Percentiles rank a stretch among this genome's conserved stretches.
Evolutionary conservation across 352 stramenopile genomes (phyloP).

Genomic region (Plasmopara muralis): DNA sequence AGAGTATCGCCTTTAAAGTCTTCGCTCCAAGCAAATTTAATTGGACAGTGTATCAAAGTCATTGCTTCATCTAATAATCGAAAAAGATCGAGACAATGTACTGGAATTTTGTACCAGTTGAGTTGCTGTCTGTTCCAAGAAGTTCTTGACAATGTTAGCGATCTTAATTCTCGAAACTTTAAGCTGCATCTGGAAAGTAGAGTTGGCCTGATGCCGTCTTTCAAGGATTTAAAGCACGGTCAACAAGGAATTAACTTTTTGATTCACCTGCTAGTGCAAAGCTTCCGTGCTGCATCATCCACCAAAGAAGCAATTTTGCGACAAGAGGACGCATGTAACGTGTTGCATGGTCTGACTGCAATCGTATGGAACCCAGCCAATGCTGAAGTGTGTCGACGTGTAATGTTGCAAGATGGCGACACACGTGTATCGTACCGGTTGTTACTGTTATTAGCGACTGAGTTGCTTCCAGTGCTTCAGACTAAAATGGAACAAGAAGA

Average conservation of each 20-base stretch:
- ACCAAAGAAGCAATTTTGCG: conserved; percentile 16
- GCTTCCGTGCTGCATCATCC: conserved; percentile 31
- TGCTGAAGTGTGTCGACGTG: conserved; percentile 39
- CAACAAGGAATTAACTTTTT: conserved; percentile 40
- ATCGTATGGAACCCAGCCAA: conserved; percentile 54
- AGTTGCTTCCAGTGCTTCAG: conserved; percentile 39
- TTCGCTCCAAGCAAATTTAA: conserved; percentile 43
- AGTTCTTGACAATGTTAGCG: conserved; percentile 41
- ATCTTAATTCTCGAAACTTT: conserved; percentile 12
- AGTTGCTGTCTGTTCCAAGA: conserved; percentile 60
- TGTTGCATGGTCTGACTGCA: conserved; percentile 38
- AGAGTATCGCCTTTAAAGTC: conserved; percentile 9
- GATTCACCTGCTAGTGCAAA: conserved; percentile 43
- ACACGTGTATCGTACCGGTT: conserved; percentile 20
- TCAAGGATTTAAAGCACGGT: conserved; percentile 46
- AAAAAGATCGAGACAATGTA: conserved; percentile 4
- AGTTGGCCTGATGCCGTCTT: conserved; percentile 36
- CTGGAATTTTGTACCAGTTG: conserved; percentile 42
- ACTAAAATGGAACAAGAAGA: conserved; percentile 40
- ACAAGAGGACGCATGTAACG: conserved; percentile 36
- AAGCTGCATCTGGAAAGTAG: conserved; percentile 33
- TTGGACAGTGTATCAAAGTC: conserved; percentile 45
- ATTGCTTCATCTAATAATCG: conserved; percentile 38
- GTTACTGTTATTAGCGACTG: conserved; percentile 40
- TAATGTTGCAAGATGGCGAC: conserved; percentile 27